A percentile compares a stretch with the other conserved stretches of the same genome.
These are phyloP conservation scores for Stereocaulon alpinum DNA, from an alignment of 495 filamentous ascomycete genomes.

Conservation along the genomic window DNA sequence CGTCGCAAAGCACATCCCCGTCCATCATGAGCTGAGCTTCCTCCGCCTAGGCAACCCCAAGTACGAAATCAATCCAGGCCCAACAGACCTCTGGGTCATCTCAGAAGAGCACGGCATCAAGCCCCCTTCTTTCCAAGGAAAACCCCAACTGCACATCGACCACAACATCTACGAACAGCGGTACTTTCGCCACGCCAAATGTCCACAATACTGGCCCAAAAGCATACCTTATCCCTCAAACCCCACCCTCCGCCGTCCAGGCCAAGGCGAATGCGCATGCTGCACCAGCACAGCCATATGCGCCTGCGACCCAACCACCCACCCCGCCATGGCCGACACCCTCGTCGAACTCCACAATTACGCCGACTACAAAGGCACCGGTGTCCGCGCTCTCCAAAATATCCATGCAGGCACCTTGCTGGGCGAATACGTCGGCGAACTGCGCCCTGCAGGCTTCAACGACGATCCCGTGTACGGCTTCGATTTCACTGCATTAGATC, in stretches of 20 bases:
- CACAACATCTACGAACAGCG: too few relatives aligned
- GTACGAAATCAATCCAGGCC: too few relatives aligned
- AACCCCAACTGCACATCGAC: background rate
- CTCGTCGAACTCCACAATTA: conserved; percentile 30
- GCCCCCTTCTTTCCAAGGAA: background rate
- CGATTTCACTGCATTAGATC: background rate
- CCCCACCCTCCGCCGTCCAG: background rate
- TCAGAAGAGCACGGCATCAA: background rate
- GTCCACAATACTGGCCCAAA: too few relatives aligned
- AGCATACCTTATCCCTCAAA: background rate
- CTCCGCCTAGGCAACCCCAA: too few relatives aligned
- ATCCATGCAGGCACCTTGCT: conserved; percentile 25
- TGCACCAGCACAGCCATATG: background rate
- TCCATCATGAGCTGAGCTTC: too few relatives aligned
- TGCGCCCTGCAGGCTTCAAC: conserved; percentile 14
- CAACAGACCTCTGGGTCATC: too few relatives aligned
- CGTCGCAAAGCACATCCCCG: background rate
- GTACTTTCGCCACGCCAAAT: too few relatives aligned
- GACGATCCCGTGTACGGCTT: background rate
- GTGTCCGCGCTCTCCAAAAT: conserved; percentile 27
- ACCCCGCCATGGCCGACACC: conserved; percentile 9
- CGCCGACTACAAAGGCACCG: conserved; percentile 23
- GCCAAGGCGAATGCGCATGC: background rate
- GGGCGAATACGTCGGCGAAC: conserved; percentile 28
- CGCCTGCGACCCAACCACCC: background rate